A percentile compares a stretch with the other conserved stretches of the same genome.
Evolutionary conservation across 352 stramenopile genomes (phyloP).

Genomic region (Pythium brachiatum): DNA sequence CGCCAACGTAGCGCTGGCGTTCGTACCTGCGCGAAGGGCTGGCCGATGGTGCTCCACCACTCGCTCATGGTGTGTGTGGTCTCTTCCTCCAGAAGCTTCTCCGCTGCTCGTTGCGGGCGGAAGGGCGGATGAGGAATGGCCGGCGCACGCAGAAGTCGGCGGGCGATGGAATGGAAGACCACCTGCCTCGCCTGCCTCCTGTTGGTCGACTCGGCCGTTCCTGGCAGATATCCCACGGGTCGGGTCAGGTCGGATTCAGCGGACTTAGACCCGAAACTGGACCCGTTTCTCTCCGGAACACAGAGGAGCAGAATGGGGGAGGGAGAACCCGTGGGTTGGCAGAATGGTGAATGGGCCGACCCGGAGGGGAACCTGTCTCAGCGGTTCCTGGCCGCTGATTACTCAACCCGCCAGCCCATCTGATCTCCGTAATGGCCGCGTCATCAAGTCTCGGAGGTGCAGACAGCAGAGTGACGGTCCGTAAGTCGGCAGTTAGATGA

Average conservation of each 20-base stretch:
- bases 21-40: conserved; percentile 64
- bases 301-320: neutral
- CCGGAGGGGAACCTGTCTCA: conserved; percentile 17
- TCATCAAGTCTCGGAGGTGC: neutral
- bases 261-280: neutral
- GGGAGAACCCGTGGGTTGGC: neutral
- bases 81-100: conserved; percentile 2
- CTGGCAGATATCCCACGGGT: conserved; percentile 1
- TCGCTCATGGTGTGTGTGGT: conserved; percentile 54
- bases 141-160: neutral
- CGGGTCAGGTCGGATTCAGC: neutral
- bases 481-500: neutral
- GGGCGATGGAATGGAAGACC: neutral
- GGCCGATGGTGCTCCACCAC: conserved; percentile 75
- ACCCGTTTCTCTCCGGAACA: neutral
- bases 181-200: too few relatives aligned
- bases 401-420: neutral
- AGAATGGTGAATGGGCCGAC: neutral
- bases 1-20: neutral
- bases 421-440: neutral
- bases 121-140: neutral
- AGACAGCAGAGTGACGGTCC: neutral
- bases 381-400: neutral
- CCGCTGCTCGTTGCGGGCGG: neutral
- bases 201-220: conserved; percentile 2